Base-by-base conservation (phyloP, 176 grass and related monocot genomes). In the Musa beccarii region DNA sequence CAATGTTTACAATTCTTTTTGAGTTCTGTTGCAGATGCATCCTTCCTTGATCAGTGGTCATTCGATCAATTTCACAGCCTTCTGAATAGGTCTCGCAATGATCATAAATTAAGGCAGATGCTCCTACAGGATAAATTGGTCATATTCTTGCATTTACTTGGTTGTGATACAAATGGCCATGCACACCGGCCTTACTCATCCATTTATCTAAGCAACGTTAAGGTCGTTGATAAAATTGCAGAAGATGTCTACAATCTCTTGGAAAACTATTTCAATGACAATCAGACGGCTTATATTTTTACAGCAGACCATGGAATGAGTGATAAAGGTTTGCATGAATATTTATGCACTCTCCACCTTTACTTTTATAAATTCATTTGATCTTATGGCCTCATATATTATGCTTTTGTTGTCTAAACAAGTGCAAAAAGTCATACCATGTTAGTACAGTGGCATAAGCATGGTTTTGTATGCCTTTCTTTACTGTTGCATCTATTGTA, bases 271-370 rank as follows among this genome's bases (percentile, higher is more conserved):
- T 96, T 86, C 84, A 88, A 88, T 16, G 93, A 96, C 70, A 96
- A 82, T 79, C 79, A 82, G 74, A 96, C 93, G 51, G 74, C 89
- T 69, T 96, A 96, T 12, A 69, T 96, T 43, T 96, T 96, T 84
- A 96, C 93, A 17, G 93, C 93, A 52, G 93, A 96, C 78, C 89
- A 96, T 86, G 93, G 93, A 85, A 96, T 96, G 93, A 96, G 93
- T 49, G 93, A 96, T 79, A 96, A 96, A 96, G 93, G 89, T 96
- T 86, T 75, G 54, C 9, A 29, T 26, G 21, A 63, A 29, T 20
- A 43, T 43, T 57, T n/a, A 53, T 21, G 52, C 12, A 75, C 19
- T 57, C 26, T 59, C 10, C 15, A 49, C 5, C 51, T 29, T 66
- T 66, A 11, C 21, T 20, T 24, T 53, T 29, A 53, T 26, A 43